Conservation (phyloP, 2,329 filamentous ascomycete species). For the Cladorrhinum sp. region DNA sequence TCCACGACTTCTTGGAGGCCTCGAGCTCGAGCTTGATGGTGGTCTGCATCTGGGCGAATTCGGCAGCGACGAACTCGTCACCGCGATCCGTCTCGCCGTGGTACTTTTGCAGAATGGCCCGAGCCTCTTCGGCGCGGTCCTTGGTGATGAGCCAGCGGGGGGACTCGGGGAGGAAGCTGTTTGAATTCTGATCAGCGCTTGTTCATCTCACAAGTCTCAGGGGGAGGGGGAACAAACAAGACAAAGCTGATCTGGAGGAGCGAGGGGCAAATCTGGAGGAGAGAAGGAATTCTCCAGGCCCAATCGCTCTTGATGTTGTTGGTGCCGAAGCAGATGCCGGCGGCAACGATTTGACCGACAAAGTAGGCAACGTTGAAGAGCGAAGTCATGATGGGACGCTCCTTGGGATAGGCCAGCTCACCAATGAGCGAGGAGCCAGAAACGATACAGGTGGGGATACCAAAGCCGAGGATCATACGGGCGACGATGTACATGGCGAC, state of each 20-base stretch:
- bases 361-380: conserved; percentile 60
- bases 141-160: conserved; percentile 57
- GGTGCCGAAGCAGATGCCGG: conserved; percentile 51
- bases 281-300: conserved; percentile 45
- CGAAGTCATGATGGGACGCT: conserved; percentile 56
- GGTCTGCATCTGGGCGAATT: conserved; percentile 49
- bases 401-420: conserved; percentile 59
- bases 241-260: conserved; percentile 40
- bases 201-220: background rate
- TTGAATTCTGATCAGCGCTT: background rate
- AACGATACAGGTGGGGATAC: conserved; percentile 58
- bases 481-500: conserved; percentile 57
- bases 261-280: conserved; percentile 45
- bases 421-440: conserved; percentile 57
- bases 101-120: conserved; percentile 48
- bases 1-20: conserved; percentile 40
- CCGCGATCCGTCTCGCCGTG: conserved; percentile 47
- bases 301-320: conserved; percentile 37
- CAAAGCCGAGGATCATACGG: conserved; percentile 58
- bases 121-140: conserved; percentile 49
- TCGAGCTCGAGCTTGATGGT: conserved; percentile 44
- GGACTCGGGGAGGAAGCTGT: conserved; percentile 47
- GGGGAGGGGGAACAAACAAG: conserved; percentile 30
- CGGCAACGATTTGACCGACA: conserved; percentile 48
- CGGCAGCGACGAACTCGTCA: conserved; percentile 44